phyloP scores from a whole-genome alignment of 2,329 filamentous ascomycete species.

The Aspergillus sp. region DNA sequence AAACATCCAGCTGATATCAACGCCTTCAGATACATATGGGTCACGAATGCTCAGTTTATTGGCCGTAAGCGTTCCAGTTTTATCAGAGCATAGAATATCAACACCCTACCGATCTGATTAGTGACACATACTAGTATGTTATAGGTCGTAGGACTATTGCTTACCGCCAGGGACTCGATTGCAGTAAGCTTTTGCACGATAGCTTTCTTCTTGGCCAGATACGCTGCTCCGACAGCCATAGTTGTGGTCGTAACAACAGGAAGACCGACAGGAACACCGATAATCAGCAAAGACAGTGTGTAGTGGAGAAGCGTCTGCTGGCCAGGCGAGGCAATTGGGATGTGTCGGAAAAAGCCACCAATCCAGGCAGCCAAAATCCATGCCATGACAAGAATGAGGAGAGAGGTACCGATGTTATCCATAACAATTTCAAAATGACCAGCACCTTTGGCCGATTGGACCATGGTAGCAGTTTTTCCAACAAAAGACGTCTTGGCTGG shows the following conservation, averaged over 20 bases:
- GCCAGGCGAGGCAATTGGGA: constrained; percentile 52
- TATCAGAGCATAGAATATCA: constrained; percentile 75
- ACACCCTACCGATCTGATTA: constrained; percentile 47
- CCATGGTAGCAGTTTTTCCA: constrained; percentile 67
- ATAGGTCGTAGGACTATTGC: constrained; percentile 10
- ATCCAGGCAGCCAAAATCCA: constrained; percentile 73
- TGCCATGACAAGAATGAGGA: constrained; percentile 71
- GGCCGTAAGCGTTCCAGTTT: constrained; percentile 66
- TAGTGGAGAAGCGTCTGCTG: constrained; percentile 65
- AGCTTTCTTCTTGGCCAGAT: constrained; percentile 71
- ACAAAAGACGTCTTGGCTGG: constrained; percentile 70
- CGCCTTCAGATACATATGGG: constrained; percentile 70
- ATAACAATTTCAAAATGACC: constrained; percentile 79
- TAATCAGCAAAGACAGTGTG: constrained; percentile 66
- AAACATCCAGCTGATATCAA: constrained; percentile 82
- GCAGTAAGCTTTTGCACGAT: constrained; percentile 77
- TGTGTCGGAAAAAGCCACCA: constrained; percentile 70
- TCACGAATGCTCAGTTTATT: constrained; percentile 69
- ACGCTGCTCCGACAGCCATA: constrained; percentile 71
- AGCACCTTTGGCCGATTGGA: constrained; percentile 68
- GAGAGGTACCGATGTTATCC: constrained; percentile 70
- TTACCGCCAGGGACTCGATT: constrained; percentile 66
- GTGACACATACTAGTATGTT: constrained; percentile 1
- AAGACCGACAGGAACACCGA: constrained; percentile 76
- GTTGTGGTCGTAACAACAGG: constrained; percentile 75